Conservation (phyloP, 768 basidiomycete species). For the Agrocybe praecox region DNA sequence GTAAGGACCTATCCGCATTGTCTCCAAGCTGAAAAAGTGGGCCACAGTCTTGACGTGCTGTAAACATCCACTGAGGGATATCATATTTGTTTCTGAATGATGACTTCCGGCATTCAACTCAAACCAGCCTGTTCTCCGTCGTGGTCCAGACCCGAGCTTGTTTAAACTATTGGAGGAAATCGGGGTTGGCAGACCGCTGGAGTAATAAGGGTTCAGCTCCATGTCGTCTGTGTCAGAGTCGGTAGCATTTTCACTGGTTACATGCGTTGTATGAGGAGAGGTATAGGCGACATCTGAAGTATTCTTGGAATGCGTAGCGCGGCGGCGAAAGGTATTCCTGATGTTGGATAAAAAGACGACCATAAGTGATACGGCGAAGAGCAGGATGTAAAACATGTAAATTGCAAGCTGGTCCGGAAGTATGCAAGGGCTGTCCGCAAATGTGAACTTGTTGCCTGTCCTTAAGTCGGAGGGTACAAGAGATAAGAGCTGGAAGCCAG, state of each 20-base stretch:
- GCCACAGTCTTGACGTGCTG: constrained; percentile 2
- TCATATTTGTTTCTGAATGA: neutral
- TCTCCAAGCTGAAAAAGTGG: constrained; percentile 3
- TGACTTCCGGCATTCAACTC: constrained; percentile 11
- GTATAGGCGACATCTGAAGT: constrained; percentile 1
- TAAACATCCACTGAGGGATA: constrained; percentile 2
- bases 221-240: constrained; percentile 6
- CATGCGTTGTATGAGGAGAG: no score
- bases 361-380: constrained; percentile 61
- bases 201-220: constrained; percentile 7
- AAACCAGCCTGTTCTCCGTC: constrained; percentile 16
- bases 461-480: constrained; percentile 44
- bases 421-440: constrained; percentile 67
- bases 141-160: no score
- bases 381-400: constrained; percentile 77
- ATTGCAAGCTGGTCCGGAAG: constrained; percentile 86
- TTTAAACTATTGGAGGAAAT: neutral
- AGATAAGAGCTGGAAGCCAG: constrained; percentile 91
- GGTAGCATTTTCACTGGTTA: neutral
- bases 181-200: neutral
- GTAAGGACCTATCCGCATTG: constrained; percentile 2
- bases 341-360: constrained; percentile 30
- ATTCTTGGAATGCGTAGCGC: constrained; percentile 2
- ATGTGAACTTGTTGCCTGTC: constrained; percentile 24
- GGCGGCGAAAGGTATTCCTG: neutral